phyloP scores from a whole-genome alignment of 2,329 filamentous ascomycete species.

The Orbilia oligospora region DNA sequence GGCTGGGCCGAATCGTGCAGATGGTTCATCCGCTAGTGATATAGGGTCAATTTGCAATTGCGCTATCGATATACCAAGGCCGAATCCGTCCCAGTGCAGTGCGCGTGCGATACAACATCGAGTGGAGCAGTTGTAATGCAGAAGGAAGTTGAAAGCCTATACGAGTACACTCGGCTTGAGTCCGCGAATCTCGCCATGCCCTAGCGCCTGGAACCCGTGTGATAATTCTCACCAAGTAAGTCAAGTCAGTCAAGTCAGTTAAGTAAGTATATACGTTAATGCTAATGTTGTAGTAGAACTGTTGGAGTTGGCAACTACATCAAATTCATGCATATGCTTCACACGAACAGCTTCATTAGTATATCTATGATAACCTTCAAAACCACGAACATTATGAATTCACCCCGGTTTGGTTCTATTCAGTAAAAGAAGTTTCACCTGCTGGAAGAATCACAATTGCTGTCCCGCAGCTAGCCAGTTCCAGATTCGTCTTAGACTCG shows the following conservation, averaged over 20 bases:
- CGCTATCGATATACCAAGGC: too few relatives aligned
- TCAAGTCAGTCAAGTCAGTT: too few relatives aligned
- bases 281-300: not conserved
- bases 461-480: constrained; percentile 29
- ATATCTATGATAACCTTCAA: not conserved
- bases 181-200: constrained; percentile 20
- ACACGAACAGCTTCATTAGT: too few relatives aligned
- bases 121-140: too few relatives aligned
- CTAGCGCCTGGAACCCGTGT: constrained; percentile 9
- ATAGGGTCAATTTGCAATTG: not conserved
- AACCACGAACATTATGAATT: too few relatives aligned
- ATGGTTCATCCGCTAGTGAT: not conserved
- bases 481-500: constrained; percentile 18
- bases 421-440: not conserved
- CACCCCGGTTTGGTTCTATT: not conserved
- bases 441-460: not conserved
- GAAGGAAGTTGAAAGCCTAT: too few relatives aligned
- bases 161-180: not conserved
- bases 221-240: not conserved
- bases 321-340: not conserved
- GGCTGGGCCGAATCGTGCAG: constrained; percentile 5
- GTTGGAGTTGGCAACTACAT: not conserved
- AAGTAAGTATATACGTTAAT: too few relatives aligned
- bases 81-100: too few relatives aligned
- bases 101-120: too few relatives aligned